Evolutionary conservation across 345 rosid species (phyloP).

Genomic region (Triadica sebifera): DNA sequence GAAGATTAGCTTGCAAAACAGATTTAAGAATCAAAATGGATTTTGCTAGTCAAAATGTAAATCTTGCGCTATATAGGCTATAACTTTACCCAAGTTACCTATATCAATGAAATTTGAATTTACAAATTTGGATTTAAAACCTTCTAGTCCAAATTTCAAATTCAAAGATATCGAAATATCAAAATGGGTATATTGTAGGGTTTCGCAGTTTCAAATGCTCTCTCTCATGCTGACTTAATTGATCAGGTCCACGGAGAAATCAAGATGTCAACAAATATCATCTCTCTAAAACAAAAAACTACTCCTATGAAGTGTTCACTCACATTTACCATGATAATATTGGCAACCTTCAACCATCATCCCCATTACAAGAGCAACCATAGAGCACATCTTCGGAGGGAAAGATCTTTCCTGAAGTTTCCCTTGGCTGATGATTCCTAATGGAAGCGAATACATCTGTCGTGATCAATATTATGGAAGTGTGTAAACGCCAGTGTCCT

Average conservation of each 20-base stretch:
- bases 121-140: too few relatives aligned
- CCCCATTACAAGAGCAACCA: neutral
- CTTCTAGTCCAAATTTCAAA: neutral
- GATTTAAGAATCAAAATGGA: too few relatives aligned
- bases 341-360: neutral
- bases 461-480: constrained; percentile 6
- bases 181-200: neutral
- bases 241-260: neutral
- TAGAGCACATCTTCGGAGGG: neutral
- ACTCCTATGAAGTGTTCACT: neutral
- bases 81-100: too few relatives aligned
- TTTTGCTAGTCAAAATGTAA: too few relatives aligned
- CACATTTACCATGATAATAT: neutral
- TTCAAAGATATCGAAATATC: neutral
- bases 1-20: too few relatives aligned
- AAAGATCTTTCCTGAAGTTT: neutral
- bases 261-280: neutral
- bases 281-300: neutral
- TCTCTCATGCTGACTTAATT: neutral
- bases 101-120: too few relatives aligned
- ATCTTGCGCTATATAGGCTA: too few relatives aligned
- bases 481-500: constrained; percentile 7
- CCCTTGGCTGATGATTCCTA: neutral
- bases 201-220: neutral
- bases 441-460: neutral